Conservation (phyloP, 257 asterid genomes). For the Solanum boliviense region DNA sequence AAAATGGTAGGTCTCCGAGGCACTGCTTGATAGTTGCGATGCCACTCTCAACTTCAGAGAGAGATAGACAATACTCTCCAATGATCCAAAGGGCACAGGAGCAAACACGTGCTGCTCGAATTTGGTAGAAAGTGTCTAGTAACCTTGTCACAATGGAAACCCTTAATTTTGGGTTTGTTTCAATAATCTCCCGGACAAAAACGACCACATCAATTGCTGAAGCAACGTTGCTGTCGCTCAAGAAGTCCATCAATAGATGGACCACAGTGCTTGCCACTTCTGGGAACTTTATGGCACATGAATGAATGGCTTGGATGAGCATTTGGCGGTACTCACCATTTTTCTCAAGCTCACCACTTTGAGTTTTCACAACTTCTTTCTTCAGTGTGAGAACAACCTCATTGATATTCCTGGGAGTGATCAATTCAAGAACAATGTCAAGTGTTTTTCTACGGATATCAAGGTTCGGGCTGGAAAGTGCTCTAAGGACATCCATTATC, state of each 20-base stretch:
- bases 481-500: conserved; percentile 93
- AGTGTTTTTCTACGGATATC: conserved; percentile 84
- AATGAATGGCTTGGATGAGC: conserved; percentile 97
- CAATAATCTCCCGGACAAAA: conserved; percentile 87
- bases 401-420: conserved; percentile 74
- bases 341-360: conserved; percentile 85
- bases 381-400: conserved; percentile 86
- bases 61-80: conserved; percentile 82
- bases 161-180: conserved; percentile 81
- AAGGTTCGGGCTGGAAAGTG: conserved; percentile 80
- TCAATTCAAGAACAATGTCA: conserved; percentile 85
- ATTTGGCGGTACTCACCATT: conserved; percentile 88
- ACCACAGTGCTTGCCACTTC: conserved; percentile 98
- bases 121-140: conserved; percentile 85
- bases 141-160: conserved; percentile 83
- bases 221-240: conserved; percentile 88
- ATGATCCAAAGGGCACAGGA: conserved; percentile 95
- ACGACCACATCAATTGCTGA: conserved; percentile 83
- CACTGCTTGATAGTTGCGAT: conserved; percentile 82
- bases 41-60: conserved; percentile 84
- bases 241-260: conserved; percentile 91
- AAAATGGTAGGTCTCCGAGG: conserved; percentile 87
- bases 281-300: conserved; percentile 91
- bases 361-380: conserved; percentile 95
- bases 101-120: conserved; percentile 87